phyloP scores from a whole-genome alignment of 371 early-diverging fungal species.

The Apophysomyces elegans region DNA sequence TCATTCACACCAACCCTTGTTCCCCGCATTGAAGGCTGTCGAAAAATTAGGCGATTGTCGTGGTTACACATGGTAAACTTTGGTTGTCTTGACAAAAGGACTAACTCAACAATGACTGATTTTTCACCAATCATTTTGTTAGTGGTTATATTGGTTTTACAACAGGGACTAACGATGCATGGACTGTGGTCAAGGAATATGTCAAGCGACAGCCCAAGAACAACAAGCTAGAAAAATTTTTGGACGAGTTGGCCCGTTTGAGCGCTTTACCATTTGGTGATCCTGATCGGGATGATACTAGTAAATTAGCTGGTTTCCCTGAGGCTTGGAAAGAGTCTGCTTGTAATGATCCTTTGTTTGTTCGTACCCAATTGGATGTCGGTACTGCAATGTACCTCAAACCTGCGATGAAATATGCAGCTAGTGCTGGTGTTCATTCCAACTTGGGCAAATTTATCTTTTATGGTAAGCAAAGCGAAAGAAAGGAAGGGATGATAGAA shows the following conservation, averaged over 20 bases:
- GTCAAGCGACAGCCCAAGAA: conserved; percentile 31
- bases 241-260: conserved; percentile 39
- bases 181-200: conserved; percentile 55
- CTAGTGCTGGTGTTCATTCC: conserved; percentile 38
- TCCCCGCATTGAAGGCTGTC: conserved; percentile 26
- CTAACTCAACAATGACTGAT: no score
- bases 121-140: neutral
- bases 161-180: conserved; percentile 62
- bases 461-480: conserved; percentile 37
- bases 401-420: conserved; percentile 51
- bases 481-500: neutral
- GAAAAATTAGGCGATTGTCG: conserved; percentile 50
- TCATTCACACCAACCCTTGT: neutral
- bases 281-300: conserved; percentile 33
- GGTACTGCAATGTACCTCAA: conserved; percentile 47
- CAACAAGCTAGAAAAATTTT: conserved; percentile 30
- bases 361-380: conserved; percentile 47
- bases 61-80: conserved; percentile 47
- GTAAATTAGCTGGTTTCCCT: conserved; percentile 27
- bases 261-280: conserved; percentile 39
- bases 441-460: conserved; percentile 56
- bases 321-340: conserved; percentile 41
- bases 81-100: no score
- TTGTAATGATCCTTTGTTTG: conserved; percentile 41
- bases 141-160: conserved; percentile 68